A percentile compares a stretch with the other conserved stretches of the same genome.
Evolutionary conservation across 2,329 filamentous ascomycete genomes (phyloP).

Genomic region (Gnomoniopsis sp.): DNA sequence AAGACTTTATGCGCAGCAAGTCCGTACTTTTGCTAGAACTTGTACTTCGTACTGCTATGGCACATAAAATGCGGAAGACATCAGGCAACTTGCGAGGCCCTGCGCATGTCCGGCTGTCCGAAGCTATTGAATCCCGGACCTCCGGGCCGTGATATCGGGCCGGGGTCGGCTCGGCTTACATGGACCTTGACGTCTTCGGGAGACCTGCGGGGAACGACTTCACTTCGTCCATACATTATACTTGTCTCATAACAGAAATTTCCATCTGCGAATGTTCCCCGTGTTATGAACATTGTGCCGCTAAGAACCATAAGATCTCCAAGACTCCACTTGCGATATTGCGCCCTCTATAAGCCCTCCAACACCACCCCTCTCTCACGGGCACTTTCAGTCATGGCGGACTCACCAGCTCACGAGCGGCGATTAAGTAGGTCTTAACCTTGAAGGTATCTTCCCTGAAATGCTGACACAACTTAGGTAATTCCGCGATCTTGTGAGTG

Average conservation of each 20-base stretch:
- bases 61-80: background rate
- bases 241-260: background rate
- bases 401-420: constrained; percentile 2
- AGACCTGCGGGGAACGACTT: constrained; percentile 3
- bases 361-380: background rate
- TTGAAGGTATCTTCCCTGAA: background rate
- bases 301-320: background rate
- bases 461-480: constrained; percentile 32
- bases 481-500: constrained; percentile 49
- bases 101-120: background rate
- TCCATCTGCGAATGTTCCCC: too few relatives aligned
- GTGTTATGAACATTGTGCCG: background rate
- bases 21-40: background rate
- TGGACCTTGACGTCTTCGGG: constrained; percentile 1
- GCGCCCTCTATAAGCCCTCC: background rate
- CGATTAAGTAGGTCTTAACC: constrained; percentile 13
- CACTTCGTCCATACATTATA: background rate
- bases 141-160: constrained; percentile 3
- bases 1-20: background rate
- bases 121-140: background rate
- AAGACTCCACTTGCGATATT: background rate
- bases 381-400: constrained; percentile 12
- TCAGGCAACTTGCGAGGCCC: background rate
- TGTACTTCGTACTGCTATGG: background rate
- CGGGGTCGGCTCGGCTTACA: constrained; percentile 5